These are phyloP conservation scores for Globisporangium nunn DNA, from an alignment of 352 stramenopile species.

Conservation along the genomic window DNA sequence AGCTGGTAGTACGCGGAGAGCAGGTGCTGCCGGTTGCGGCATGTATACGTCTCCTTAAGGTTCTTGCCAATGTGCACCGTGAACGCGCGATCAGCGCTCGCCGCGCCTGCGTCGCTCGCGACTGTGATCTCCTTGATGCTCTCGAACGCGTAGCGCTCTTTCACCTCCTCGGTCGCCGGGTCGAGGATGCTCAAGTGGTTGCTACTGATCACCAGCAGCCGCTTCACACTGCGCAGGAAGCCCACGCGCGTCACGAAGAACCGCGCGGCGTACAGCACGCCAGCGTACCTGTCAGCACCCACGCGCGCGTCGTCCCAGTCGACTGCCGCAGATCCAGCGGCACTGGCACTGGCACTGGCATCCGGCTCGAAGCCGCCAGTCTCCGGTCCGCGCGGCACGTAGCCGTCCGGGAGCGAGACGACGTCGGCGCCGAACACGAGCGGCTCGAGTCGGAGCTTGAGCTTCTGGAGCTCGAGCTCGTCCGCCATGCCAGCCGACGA, in stretches of 20 bases:
- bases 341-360: conserved; percentile 4
- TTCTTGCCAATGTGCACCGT: conserved; percentile 84
- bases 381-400: conserved; percentile 62
- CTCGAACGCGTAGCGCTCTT: conserved; percentile 81
- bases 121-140: conserved; percentile 87
- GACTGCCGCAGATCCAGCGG: conserved; percentile 17
- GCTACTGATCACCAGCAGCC: conserved; percentile 76
- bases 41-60: conserved; percentile 84
- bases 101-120: conserved; percentile 37
- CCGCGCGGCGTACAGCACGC: conserved; percentile 76
- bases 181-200: conserved; percentile 80
- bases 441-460: conserved; percentile 53
- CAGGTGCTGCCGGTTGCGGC: conserved; percentile 72
- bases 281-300: conserved; percentile 61
- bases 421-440: conserved; percentile 44
- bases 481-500: conserved; percentile 5
- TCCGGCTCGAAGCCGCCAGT: conserved; percentile 56
- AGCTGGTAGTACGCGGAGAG: conserved; percentile 85
- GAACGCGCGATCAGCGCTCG: conserved; percentile 69
- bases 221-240: conserved; percentile 70
- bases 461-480: conserved; percentile 67
- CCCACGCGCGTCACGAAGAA: conserved; percentile 84
- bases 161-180: conserved; percentile 80
- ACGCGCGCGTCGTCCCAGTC: conserved; percentile 37
- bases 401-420: conserved; percentile 49